phyloP scores from a whole-genome alignment of 805 yeast species.

The Candida sakaeoensis region DNA sequence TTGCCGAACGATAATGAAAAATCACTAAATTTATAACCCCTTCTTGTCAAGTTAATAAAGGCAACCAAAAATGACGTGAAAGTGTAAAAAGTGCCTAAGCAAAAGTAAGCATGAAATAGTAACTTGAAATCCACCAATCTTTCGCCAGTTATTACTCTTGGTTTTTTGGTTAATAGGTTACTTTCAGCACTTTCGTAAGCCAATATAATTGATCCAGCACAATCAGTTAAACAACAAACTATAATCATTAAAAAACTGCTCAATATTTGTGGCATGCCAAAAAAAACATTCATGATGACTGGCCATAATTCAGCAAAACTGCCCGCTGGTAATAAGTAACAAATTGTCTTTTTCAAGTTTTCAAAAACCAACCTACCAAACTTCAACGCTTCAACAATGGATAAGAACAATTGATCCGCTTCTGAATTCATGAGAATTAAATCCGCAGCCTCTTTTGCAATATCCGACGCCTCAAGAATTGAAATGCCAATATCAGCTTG shows the following conservation, averaged over 20 bases:
- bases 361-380: constrained; percentile 48
- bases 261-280: constrained; percentile 44
- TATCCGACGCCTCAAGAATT: constrained; percentile 26
- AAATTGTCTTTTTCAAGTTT: constrained; percentile 44
- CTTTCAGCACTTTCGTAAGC: constrained; percentile 44
- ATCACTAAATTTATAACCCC: constrained; percentile 31
- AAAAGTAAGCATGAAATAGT: constrained; percentile 40
- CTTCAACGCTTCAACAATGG: constrained; percentile 32
- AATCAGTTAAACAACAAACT: constrained; percentile 47
- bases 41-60: constrained; percentile 33
- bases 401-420: constrained; percentile 14
- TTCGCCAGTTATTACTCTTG: constrained; percentile 41
- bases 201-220: constrained; percentile 41
- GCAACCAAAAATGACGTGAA: constrained; percentile 39
- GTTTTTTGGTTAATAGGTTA: constrained; percentile 38
- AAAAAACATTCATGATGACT: constrained; percentile 42
- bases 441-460: constrained; percentile 38
- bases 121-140: constrained; percentile 37
- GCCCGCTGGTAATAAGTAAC: constrained; percentile 52
- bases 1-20: constrained; percentile 35
- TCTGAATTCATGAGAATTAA: constrained; percentile 24
- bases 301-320: constrained; percentile 50
- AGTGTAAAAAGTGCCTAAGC: constrained; percentile 38
- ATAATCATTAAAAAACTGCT: constrained; percentile 50
- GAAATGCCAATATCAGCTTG: constrained; percentile 34